Evolutionary conservation across 2,329 filamentous ascomycete species (phyloP).

Genomic region (Coniella lustricola): DNA sequence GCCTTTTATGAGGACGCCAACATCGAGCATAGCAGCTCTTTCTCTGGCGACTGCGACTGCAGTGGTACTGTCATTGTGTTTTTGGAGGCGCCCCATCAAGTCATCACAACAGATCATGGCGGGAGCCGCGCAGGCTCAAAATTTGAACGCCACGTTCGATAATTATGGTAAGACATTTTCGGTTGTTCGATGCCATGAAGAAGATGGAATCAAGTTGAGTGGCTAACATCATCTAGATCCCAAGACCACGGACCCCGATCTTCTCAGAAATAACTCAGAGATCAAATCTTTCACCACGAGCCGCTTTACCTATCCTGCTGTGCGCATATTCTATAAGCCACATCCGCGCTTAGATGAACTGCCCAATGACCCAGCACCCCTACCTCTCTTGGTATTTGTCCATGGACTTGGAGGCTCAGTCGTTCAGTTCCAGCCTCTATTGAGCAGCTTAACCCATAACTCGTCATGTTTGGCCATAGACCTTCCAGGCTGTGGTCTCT

Average conservation of each 20-base stretch:
- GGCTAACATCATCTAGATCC: slow-evolving; percentile 28
- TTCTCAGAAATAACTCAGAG: slow-evolving; percentile 70
- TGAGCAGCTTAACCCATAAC: slow-evolving; percentile 74
- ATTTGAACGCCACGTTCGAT: neutral
- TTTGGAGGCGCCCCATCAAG: slow-evolving; percentile 11
- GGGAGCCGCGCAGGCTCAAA: neutral
- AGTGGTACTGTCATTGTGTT: slow-evolving; percentile 8
- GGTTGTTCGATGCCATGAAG: too few relatives aligned
- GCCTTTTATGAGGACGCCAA: neutral
- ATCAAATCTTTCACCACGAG: slow-evolving; percentile 67
- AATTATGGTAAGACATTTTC: slow-evolving; percentile 7
- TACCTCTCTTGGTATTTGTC: slow-evolving; percentile 84
- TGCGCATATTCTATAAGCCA: slow-evolving; percentile 76
- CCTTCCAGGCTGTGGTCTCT: slow-evolving; percentile 81
- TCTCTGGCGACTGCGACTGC: slow-evolving; percentile 6
- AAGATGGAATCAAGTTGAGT: too few relatives aligned
- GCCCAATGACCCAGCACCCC: slow-evolving; percentile 60
- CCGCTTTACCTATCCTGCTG: slow-evolving; percentile 61
- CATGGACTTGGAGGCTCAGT: slow-evolving; percentile 91
- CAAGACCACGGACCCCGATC: slow-evolving; percentile 62
- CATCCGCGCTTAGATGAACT: slow-evolving; percentile 81
- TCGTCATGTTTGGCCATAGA: slow-evolving; percentile 85
- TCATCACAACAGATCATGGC: neutral
- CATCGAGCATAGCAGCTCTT: neutral
- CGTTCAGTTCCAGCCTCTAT: slow-evolving; percentile 75